These are phyloP conservation scores for Austroboletus niveus DNA, from an alignment of 1,284 basidiomycete genomes.

Conservation along the genomic window DNA sequence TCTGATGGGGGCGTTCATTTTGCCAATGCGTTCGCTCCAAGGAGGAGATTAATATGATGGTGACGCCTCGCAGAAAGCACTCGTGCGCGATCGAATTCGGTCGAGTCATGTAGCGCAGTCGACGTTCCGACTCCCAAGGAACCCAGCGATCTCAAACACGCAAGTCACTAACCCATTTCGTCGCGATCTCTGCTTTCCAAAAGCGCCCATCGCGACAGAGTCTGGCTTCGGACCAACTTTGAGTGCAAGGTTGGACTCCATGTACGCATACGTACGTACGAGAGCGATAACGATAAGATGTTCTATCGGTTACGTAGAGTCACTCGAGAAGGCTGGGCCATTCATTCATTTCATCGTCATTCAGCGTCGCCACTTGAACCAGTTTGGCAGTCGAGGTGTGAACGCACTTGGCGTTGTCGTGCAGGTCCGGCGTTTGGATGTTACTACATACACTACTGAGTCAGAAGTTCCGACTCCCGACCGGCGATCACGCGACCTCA, in stretches of 20 bases:
- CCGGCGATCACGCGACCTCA: too few species aligned
- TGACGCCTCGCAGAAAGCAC: background rate
- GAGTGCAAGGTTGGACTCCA: background rate
- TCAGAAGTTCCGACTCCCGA: too few species aligned
- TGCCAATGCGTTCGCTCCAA: background rate
- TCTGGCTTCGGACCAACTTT: background rate
- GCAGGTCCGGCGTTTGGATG: too few species aligned
- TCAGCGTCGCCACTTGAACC: constrained; percentile 8
- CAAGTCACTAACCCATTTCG: constrained; percentile 1
- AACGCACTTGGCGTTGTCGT: constrained; percentile 1
- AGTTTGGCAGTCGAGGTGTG: constrained; percentile 16
- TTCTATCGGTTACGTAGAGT: constrained; percentile 6
- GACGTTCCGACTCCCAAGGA: constrained; percentile 1
- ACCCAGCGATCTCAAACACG: constrained; percentile 2
- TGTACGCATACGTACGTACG: background rate
- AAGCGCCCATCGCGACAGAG: background rate
- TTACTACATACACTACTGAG: too few species aligned
- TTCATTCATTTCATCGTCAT: constrained; percentile 8
- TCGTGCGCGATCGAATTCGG: background rate
- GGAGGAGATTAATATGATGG: background rate
- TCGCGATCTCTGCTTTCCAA: background rate
- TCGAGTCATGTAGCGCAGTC: background rate
- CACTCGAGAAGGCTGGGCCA: constrained; percentile 15
- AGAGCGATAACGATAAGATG: constrained; percentile 14
- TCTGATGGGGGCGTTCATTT: too few species aligned